Evolutionary conservation across 805 yeast species (phyloP).

Genomic region (Lachancea dasiensis): DNA sequence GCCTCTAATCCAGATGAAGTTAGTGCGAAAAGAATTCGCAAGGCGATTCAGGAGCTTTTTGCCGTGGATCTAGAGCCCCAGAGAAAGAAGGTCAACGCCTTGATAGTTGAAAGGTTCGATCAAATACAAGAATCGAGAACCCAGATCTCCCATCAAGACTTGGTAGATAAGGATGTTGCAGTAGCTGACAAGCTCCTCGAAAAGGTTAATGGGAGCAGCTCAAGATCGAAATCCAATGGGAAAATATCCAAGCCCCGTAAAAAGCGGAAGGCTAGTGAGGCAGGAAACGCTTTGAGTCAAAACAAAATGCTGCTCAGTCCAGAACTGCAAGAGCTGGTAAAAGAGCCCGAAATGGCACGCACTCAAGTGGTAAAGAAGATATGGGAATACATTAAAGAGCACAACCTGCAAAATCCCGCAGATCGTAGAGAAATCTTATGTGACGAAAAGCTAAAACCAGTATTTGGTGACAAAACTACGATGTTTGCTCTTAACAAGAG

Average conservation of each 20-base stretch:
- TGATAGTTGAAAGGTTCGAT: conserved; percentile 55
- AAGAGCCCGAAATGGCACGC: conserved; percentile 44
- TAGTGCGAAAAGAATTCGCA: conserved; percentile 64
- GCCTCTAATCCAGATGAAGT: conserved; percentile 65
- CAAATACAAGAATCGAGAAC: conserved; percentile 36
- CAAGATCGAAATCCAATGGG: conserved; percentile 11
- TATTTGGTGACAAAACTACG: conserved; percentile 57
- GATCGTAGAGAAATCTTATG: conserved; percentile 62
- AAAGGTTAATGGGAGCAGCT: conserved; percentile 16
- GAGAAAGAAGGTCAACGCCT: conserved; percentile 51
- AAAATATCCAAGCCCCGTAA: conserved; percentile 13
- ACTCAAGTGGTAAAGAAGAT: conserved; percentile 63
- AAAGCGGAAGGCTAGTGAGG: conserved; percentile 13
- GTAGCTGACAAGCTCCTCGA: conserved; percentile 45
- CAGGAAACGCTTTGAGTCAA: conserved; percentile 32
- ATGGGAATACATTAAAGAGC: conserved; percentile 64
- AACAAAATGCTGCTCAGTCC: conserved; percentile 46
- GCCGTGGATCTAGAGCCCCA: conserved; percentile 46
- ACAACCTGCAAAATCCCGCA: conserved; percentile 58
- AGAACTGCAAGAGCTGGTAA: conserved; percentile 46
- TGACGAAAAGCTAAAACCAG: conserved; percentile 47
- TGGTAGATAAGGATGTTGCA: conserved; percentile 45
- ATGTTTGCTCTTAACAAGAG: conserved; percentile 55
- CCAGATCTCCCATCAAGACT: conserved; percentile 31
- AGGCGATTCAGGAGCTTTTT: conserved; percentile 66